A percentile compares a stretch with the other conserved stretches of the same genome.
Conservation (phyloP, 805 yeast species). For the Myxozyma vanderwaltii region DNA sequence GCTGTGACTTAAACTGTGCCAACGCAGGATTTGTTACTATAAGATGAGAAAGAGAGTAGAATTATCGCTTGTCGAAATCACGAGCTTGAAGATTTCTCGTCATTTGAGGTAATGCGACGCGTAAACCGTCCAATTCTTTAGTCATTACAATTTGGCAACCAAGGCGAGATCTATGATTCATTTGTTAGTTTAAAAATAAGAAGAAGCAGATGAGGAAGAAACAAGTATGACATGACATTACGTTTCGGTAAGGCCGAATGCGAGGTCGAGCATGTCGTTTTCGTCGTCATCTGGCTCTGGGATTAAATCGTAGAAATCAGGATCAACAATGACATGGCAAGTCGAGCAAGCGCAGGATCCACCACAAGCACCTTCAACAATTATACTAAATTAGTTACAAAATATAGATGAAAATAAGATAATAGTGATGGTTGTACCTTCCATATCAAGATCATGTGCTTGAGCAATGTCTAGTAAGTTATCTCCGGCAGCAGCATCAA, state of each 20-base stretch:
- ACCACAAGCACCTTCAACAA: constrained; percentile 77
- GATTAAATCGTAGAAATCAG: constrained; percentile 84
- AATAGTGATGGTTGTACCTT: no score
- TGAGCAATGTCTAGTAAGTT: constrained; percentile 91
- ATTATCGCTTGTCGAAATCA: constrained; percentile 56
- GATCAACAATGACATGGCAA: constrained; percentile 95
- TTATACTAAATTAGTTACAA: neutral
- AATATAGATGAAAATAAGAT: no score
- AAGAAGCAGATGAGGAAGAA: neutral
- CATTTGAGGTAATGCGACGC: constrained; percentile 97
- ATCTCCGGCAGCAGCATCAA: constrained; percentile 92
- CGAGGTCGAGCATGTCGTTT: constrained; percentile 96
- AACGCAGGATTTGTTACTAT: no score
- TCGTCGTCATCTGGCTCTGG: constrained; percentile 98
- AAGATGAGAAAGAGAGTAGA: neutral
- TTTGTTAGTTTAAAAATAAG: neutral
- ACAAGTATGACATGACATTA: constrained; percentile 4
- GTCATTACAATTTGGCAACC: constrained; percentile 93
- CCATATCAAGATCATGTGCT: constrained; percentile 91
- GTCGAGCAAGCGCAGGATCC: constrained; percentile 99
- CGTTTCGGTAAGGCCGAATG: constrained; percentile 96
- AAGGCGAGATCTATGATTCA: constrained; percentile 58
- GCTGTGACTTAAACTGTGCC: no score
- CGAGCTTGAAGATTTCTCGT: constrained; percentile 84
- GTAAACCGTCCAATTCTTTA: constrained; percentile 85